Base-by-base conservation (phyloP, 257 asterid species). In the Craterostigma plantagineum region DNA sequence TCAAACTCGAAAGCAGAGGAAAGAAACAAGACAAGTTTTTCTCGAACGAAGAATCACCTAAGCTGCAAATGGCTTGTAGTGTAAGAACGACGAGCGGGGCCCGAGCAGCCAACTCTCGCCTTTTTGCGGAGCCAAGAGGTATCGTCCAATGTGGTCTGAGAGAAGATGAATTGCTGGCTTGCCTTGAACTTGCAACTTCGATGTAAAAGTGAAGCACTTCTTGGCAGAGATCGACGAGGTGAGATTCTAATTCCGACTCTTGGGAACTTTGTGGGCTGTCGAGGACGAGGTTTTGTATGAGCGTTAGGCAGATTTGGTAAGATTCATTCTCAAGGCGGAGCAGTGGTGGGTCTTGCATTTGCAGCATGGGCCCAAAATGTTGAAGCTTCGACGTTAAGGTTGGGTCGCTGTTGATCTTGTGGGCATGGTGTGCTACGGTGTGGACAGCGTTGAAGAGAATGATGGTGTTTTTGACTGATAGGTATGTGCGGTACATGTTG, bases 331-430 rank as follows among this genome's bases (percentile, higher is more conserved):
- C 99, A 3, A 83, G 93, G 51, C 92, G 95, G 35, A 90, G 72
- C 23, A 90, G 76, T n/a, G 96, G 99, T n/a, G 99, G 99, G 65
- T 90, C 99, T 62, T 90, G 99, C 99, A 90, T 72, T 62, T 90
- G 96, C 17, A 86, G 71, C 62, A 90, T 57, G 45, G 96, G 55
- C 23, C 87, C 83, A n/a, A 90, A 69, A 57, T 75, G 94, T 54
- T 62, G 96, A 14, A 83, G 82, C 72, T 67, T 83, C 38, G 70
- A 54, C 42, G 92, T 87, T 38, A 90, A 46, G 37, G 76, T 40
- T 8, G 56, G 23, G 40, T 83, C 76, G 11, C 66, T 67, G 39
- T 90, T 83, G 63, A 73, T 77, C 68, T 69, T 70, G 73, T 83
- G 95, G 47, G 92, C 83, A 42, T 90, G 87, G 40, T 59, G 48